Evolutionary conservation across 108 stramenopile species (phyloP).

Genomic region (Skeletonema grethae): DNA sequence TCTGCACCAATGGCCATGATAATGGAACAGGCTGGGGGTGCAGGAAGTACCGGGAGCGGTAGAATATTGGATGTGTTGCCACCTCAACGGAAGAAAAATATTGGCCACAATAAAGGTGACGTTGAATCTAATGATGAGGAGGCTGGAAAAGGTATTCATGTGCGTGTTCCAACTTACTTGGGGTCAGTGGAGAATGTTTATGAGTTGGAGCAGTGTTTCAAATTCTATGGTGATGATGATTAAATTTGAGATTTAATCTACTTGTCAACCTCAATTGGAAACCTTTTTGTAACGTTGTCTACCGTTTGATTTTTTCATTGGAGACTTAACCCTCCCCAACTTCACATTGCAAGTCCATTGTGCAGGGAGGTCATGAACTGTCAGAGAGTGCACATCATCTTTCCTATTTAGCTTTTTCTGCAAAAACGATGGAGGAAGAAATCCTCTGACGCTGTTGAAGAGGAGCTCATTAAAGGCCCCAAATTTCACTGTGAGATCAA

Average conservation of each 20-base stretch:
- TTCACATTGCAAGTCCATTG: constrained; percentile 46
- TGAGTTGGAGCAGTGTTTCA: constrained; percentile 88
- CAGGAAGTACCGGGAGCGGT: constrained; percentile 90
- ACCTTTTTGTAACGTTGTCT: neutral
- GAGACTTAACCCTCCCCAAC: neutral
- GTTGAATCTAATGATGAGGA: constrained; percentile 20
- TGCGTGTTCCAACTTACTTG: constrained; percentile 84
- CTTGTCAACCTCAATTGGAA: neutral
- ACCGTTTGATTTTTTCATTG: neutral
- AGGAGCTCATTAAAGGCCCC: constrained; percentile 38
- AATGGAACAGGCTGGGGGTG: constrained; percentile 98
- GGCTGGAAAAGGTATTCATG: constrained; percentile 76
- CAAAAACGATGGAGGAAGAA: constrained; percentile 32
- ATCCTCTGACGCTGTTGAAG: constrained; percentile 35
- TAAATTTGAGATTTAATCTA: neutral
- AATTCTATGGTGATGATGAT: constrained; percentile 67
- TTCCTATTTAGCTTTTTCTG: constrained; percentile 40
- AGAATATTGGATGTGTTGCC: constrained; percentile 84
- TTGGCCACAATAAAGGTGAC: neutral
- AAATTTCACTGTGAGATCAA: constrained; percentile 28
- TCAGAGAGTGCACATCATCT: constrained; percentile 9
- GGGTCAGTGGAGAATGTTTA: constrained; percentile 88
- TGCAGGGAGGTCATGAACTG: constrained; percentile 41
- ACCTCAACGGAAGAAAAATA: constrained; percentile 35
- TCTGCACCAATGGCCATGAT: constrained; percentile 98